These are phyloP conservation scores for Chaetoceros muelleri DNA, from an alignment of 108 stramenopile species.

Conservation along the genomic window DNA sequence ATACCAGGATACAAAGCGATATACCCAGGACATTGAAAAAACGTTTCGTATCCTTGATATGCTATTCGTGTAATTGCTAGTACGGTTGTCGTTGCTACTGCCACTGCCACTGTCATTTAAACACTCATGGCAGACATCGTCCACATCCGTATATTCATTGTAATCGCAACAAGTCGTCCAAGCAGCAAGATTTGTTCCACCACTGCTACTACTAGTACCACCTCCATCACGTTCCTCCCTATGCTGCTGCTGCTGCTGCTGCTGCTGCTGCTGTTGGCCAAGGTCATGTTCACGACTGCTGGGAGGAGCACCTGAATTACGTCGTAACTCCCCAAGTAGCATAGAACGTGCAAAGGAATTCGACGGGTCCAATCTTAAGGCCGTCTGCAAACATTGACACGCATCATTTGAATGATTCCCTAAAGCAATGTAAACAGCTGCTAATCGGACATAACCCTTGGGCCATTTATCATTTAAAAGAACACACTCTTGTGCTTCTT, in stretches of 20 bases:
- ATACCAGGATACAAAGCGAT: constrained; percentile 31
- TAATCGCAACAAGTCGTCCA: not conserved
- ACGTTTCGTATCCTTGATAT: constrained; percentile 24
- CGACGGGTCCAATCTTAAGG: constrained; percentile 46
- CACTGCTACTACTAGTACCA: not conserved
- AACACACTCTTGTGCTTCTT: constrained; percentile 31
- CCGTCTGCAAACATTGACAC: constrained; percentile 58
- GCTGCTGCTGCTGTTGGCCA: constrained; percentile 1
- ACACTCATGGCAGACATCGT: not conserved
- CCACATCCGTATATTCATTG: not conserved
- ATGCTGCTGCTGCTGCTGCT: not conserved
- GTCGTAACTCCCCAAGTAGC: constrained; percentile 51
- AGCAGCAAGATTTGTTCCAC: not conserved
- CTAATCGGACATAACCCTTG: constrained; percentile 70
- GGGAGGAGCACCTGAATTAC: constrained; percentile 6
- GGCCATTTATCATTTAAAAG: constrained; percentile 61
- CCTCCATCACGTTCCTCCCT: not conserved
- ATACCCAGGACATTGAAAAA: constrained; percentile 22
- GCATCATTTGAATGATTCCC: constrained; percentile 76
- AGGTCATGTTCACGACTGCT: not conserved
- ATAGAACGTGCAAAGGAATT: constrained; percentile 56
- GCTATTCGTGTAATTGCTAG: constrained; percentile 19
- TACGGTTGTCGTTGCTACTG: constrained; percentile 4
- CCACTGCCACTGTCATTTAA: constrained; percentile 5
- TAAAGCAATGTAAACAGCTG: constrained; percentile 61